phyloP scores from a whole-genome alignment of 1,139 yeast species.

The Lodderomyces beijingensis region DNA sequence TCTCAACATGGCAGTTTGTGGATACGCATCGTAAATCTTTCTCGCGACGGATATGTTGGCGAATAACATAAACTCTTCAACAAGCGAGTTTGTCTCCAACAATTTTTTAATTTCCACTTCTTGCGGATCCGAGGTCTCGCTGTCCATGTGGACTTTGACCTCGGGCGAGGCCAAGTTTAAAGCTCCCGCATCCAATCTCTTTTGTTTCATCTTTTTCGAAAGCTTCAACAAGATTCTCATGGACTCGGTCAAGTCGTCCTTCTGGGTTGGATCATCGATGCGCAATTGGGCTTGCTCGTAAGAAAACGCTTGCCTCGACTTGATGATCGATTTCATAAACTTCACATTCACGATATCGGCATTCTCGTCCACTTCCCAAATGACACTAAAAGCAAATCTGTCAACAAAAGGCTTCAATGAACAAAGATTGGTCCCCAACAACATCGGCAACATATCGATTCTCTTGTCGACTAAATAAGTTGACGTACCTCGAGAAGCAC shows the following conservation, averaged over 20 bases:
- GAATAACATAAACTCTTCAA: constrained; percentile 96
- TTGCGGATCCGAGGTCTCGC: constrained; percentile 95
- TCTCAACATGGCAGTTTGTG: constrained; percentile 97
- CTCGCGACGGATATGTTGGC: constrained; percentile 96
- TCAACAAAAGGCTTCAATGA: constrained; percentile 94
- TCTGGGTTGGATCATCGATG: constrained; percentile 74
- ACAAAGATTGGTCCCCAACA: constrained; percentile 93
- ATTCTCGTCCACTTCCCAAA: constrained; percentile 89
- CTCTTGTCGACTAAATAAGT: constrained; percentile 98
- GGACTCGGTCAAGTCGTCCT: constrained; percentile 82
- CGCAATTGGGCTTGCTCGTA: constrained; percentile 91
- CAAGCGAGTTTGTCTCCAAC: constrained; percentile 88
- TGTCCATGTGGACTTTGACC: constrained; percentile 94
- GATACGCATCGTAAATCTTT: constrained; percentile 86
- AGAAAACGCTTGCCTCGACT: constrained; percentile 91
- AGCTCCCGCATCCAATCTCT: constrained; percentile 92
- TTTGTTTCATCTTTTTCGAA: constrained; percentile 80
- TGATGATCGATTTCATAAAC: constrained; percentile 84
- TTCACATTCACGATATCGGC: constrained; percentile 82
- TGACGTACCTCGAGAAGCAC: constrained; percentile 95
- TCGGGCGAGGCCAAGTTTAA: constrained; percentile 96
- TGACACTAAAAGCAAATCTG: constrained; percentile 89
- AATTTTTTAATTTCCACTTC: constrained; percentile 90
- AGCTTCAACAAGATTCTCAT: constrained; percentile 77
- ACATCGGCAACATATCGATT: constrained; percentile 97